Base-by-base conservation (phyloP, 176 grass and related monocot species). In the Oryza officinalis region DNA sequence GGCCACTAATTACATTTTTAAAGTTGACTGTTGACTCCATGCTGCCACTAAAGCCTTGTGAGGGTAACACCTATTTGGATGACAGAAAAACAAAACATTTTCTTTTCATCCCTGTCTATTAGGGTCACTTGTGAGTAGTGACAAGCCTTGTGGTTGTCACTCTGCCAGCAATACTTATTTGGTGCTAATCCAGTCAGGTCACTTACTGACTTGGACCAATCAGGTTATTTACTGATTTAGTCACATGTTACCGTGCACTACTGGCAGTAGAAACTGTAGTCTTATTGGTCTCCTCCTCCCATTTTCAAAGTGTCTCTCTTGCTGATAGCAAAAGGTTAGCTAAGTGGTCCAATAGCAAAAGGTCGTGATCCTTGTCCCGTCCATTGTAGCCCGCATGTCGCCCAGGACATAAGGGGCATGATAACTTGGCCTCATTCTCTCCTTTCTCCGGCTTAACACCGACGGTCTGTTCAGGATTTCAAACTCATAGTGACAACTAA, bases 11-110 rank as follows among this genome's bases (percentile, higher is more conserved):
- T 41, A 41, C 8, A 41, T 78, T 78, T 81, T 83, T 68, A 49
- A 86, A 83, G 60, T 74, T 90, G 84, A 90, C 74, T 78, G 50
- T 73, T 82, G 79, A 82, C 66, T 77, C 6, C 14, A 33, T 47
- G 18, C 70, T 67, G 78, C 60, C 59, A 80, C 49, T 12, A 46
- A 74, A 22, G 79, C 35, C 23, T 67, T 59, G 9, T 78, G 66
- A 82, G 67, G 59, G 15, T 57, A 77, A 89, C 54, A 82, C 52
- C 10, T 77, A 6, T 45, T 22, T 14, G 45, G 30, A 14, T 81
- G 65, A 77, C 45, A 77, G 38, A 40, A 40, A 35, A 35, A 67
- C 5, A 12, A 23, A 49, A 65, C 72, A 4, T 54, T 52, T 32
- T 69, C 13, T 26, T 47, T 31, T 47, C 23, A 11, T 4, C 23